These are phyloP conservation scores for Puccinellia tenuiflora DNA, from an alignment of 176 grass and related monocot genomes.

Conservation along the genomic window DNA sequence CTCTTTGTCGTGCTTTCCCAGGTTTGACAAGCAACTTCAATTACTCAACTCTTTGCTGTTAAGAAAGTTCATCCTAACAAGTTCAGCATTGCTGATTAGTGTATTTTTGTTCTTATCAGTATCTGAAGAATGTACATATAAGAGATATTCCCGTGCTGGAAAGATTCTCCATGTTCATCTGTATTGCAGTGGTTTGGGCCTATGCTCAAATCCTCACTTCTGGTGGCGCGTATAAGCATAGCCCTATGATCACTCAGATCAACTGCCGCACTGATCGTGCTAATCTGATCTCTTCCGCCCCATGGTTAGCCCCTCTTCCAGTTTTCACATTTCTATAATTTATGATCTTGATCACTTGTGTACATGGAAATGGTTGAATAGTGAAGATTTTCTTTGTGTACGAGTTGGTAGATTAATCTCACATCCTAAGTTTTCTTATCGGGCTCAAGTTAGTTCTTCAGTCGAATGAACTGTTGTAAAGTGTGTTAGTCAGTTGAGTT, in stretches of 20 bases:
- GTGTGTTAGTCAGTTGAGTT: neutral
- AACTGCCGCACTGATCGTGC: slow-evolving; percentile 84
- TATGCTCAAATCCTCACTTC: slow-evolving; percentile 86
- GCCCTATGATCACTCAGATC: slow-evolving; percentile 50
- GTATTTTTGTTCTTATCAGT: slow-evolving; percentile 35
- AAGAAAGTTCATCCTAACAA: neutral
- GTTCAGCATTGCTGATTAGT: slow-evolving; percentile 18
- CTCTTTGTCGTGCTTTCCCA: slow-evolving; percentile 76
- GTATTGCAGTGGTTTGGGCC: slow-evolving; percentile 60
- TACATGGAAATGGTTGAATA: neutral
- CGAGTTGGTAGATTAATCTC: neutral
- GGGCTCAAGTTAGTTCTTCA: neutral
- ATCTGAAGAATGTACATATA: slow-evolving; percentile 77
- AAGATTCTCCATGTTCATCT: slow-evolving; percentile 85
- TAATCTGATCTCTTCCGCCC: slow-evolving; percentile 80
- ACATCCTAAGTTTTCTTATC: neutral
- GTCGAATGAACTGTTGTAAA: neutral
- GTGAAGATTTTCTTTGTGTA: neutral
- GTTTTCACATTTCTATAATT: neutral
- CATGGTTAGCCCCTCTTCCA: slow-evolving; percentile 45
- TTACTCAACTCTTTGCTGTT: neutral
- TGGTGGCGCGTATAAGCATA: slow-evolving; percentile 77
- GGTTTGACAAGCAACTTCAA: slow-evolving; percentile 33
- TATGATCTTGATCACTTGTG: neutral
- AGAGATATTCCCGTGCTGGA: slow-evolving; percentile 70